A percentile compares a stretch with the other conserved stretches of the same genome.
Evolutionary conservation across 768 basidiomycete species (phyloP).

Genomic region (Suillus paluster): DNA sequence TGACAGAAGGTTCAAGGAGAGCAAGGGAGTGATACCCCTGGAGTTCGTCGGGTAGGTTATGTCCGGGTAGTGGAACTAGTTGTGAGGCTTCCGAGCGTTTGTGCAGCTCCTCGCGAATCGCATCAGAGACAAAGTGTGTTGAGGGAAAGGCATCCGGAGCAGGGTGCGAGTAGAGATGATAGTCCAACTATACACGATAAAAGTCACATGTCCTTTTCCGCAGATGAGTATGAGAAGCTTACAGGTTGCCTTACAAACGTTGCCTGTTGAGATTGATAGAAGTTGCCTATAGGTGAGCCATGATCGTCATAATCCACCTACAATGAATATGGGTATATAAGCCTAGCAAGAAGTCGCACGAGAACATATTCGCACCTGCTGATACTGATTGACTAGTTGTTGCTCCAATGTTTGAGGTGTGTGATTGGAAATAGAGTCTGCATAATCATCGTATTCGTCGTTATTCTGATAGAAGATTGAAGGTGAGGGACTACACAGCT

Average conservation of each 20-base stretch:
- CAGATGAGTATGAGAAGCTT: conserved; percentile 22
- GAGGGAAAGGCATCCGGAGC: conserved; percentile 59
- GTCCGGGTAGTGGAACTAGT: conserved; percentile 44
- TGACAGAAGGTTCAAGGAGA: conserved; percentile 64
- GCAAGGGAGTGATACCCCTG: conserved; percentile 90
- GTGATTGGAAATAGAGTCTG: conserved; percentile 21
- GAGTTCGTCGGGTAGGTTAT: conserved; percentile 80
- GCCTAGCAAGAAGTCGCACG: conserved; percentile 21
- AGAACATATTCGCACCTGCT: conserved; percentile 24
- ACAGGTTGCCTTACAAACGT: conserved; percentile 75
- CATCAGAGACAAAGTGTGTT: conserved; percentile 87
- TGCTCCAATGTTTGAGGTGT: conserved; percentile 21
- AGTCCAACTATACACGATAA: conserved; percentile 66
- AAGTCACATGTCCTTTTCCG: conserved; percentile 5
- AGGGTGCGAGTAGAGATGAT: conserved; percentile 87
- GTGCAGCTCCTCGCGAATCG: conserved; percentile 63
- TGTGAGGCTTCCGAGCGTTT: conserved; percentile 49
- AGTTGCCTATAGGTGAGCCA: conserved; percentile 31
- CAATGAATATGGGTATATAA: conserved; percentile 14
- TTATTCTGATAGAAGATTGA: conserved; percentile 34
- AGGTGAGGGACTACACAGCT: conserved; percentile 27
- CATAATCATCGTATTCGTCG: conserved; percentile 45
- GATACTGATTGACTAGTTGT: conserved; percentile 23
- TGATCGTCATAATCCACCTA: conserved; percentile 38
- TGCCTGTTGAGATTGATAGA: conserved; percentile 46